Evolutionary conservation across 2,329 filamentous ascomycete genomes (phyloP).

Genomic region (Fusarium haematococcum): DNA sequence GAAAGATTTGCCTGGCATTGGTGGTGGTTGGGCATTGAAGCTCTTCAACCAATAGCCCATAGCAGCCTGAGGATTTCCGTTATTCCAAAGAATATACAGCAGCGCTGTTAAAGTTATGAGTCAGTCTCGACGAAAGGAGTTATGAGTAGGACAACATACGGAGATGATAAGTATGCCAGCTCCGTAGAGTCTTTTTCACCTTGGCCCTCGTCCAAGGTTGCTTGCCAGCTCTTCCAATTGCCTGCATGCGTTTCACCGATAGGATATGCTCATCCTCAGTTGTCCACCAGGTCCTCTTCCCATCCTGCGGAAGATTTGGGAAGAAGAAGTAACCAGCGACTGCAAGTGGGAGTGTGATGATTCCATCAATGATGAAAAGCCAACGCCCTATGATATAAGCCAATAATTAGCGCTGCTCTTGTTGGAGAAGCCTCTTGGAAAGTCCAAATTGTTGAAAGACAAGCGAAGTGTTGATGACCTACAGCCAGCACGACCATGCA

Average conservation of each 20-base stretch:
- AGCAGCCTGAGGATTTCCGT: slow-evolving; percentile 22
- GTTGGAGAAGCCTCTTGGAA: background rate
- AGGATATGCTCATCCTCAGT: slow-evolving; percentile 29
- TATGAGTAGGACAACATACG: background rate
- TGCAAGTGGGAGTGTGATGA: slow-evolving; percentile 31
- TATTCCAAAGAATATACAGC: slow-evolving; percentile 35
- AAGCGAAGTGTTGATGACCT: background rate
- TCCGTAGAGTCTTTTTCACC: slow-evolving; percentile 9
- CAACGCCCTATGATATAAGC: slow-evolving; percentile 21
- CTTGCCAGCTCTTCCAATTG: slow-evolving; percentile 27
- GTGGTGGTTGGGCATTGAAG: slow-evolving; percentile 27
- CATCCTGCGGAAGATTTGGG: slow-evolving; percentile 32
- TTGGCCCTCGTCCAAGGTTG: slow-evolving; percentile 31
- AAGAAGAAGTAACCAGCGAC: slow-evolving; percentile 27
- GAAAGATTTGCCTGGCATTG: slow-evolving; percentile 27
- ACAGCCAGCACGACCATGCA: slow-evolving; percentile 30
- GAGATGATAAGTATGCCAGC: slow-evolving; percentile 30
- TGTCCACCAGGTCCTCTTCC: slow-evolving; percentile 33
- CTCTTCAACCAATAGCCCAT: slow-evolving; percentile 39
- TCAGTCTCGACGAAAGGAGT: background rate
- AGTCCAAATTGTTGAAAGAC: background rate
- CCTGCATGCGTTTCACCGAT: slow-evolving; percentile 23
- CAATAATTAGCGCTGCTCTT: background rate
- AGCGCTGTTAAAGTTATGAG: slow-evolving; percentile 9
- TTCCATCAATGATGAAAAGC: slow-evolving; percentile 34